Conservation (phyloP, 768 basidiomycete genomes). For the Lactarius trivialis region DNA sequence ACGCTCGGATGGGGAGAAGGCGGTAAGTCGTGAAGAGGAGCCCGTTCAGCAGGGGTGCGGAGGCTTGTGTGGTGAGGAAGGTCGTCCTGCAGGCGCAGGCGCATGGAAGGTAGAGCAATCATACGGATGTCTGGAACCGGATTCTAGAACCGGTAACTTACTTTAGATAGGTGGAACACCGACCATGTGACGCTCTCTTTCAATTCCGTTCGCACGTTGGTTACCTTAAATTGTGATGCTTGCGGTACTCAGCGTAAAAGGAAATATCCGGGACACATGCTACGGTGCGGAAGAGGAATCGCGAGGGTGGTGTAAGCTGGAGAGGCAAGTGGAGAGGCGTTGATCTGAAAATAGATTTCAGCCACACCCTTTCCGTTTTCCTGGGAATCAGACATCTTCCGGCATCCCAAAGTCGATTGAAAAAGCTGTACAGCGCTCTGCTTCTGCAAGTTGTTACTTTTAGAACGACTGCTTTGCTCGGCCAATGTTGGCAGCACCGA, state of each 20-base stretch:
- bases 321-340: no score
- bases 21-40: slow-evolving; percentile 81
- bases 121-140: no score
- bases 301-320: no score
- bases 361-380: neutral
- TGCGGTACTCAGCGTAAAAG: slow-evolving; percentile 28
- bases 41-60: slow-evolving; percentile 74
- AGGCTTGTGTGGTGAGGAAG: slow-evolving; percentile 37
- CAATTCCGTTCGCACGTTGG: neutral
- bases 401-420: neutral
- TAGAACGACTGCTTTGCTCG: neutral
- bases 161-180: slow-evolving; percentile 31
- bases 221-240: neutral
- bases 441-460: no score
- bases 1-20: slow-evolving; percentile 65
- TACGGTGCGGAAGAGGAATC: slow-evolving; percentile 25
- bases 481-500: neutral
- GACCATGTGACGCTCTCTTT: no score
- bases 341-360: no score
- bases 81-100: slow-evolving; percentile 35
- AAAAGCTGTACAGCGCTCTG: neutral
- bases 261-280: slow-evolving; percentile 26
- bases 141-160: slow-evolving; percentile 74
- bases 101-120: no score
- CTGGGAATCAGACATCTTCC: neutral